Evolutionary conservation across 2,329 filamentous ascomycete genomes (phyloP).

Genomic region (Aureobasidium musti): DNA sequence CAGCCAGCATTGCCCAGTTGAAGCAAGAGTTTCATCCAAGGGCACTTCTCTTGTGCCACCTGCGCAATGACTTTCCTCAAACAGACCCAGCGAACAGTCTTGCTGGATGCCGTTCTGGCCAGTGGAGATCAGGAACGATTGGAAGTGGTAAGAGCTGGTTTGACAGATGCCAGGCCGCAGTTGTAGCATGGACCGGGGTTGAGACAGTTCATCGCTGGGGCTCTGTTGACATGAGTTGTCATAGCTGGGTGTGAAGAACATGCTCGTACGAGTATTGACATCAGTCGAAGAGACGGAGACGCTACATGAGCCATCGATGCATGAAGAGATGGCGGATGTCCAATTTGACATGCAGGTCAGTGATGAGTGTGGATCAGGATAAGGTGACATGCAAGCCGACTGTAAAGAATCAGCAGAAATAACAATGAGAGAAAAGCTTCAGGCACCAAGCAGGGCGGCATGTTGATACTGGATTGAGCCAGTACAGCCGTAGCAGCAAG

Average conservation of each 20-base stretch:
- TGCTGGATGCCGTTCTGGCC: slow-evolving; percentile 6
- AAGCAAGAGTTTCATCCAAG: not conserved
- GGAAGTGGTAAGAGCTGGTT: not conserved
- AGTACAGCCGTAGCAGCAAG: not conserved
- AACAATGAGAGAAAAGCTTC: too few relatives aligned
- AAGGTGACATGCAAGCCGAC: slow-evolving; percentile 23
- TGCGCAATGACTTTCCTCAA: not conserved
- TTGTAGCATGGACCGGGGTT: not conserved
- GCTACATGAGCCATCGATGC: slow-evolving; percentile 22
- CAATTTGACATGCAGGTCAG: slow-evolving; percentile 8
- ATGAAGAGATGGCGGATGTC: not conserved
- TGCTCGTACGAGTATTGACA: slow-evolving; percentile 8
- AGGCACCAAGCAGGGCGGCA: slow-evolving; percentile 26
- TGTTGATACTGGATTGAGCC: not conserved
- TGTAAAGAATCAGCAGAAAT: not conserved
- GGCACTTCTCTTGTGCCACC: slow-evolving; percentile 15
- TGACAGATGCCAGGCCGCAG: slow-evolving; percentile 15
- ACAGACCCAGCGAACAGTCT: slow-evolving; percentile 14
- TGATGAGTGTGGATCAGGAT: not conserved
- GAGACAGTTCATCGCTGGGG: not conserved
- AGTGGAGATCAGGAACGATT: slow-evolving; percentile 7
- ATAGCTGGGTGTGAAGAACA: slow-evolving; percentile 15
- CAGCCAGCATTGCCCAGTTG: slow-evolving; percentile 7
- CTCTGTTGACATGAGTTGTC: not conserved
- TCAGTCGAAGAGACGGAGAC: slow-evolving; percentile 5